Conservation (phyloP, 805 yeast genomes). For the Phaffomyces opuntiae region DNA sequence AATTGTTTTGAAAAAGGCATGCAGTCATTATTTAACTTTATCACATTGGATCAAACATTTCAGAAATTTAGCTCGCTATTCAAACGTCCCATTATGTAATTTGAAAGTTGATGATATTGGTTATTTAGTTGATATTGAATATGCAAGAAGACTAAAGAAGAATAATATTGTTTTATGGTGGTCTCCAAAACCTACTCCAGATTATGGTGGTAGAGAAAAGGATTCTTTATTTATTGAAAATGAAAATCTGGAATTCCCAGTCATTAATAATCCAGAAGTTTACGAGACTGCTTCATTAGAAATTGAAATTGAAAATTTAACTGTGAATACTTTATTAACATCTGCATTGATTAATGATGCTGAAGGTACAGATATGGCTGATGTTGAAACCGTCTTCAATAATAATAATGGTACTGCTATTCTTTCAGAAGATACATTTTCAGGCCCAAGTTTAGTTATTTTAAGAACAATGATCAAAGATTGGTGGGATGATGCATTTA, state of each 20-base stretch:
- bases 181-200: slow-evolving; percentile 77
- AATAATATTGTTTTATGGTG: slow-evolving; percentile 85
- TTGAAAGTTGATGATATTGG: slow-evolving; percentile 70
- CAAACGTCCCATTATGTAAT: slow-evolving; percentile 84
- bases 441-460: slow-evolving; percentile 63
- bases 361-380: slow-evolving; percentile 76
- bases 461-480: slow-evolving; percentile 69
- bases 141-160: slow-evolving; percentile 67
- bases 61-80: slow-evolving; percentile 57
- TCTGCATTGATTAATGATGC: slow-evolving; percentile 81
- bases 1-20: slow-evolving; percentile 52
- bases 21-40: slow-evolving; percentile 65
- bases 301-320: slow-evolving; percentile 67
- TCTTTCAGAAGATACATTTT: slow-evolving; percentile 79
- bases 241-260: slow-evolving; percentile 63
- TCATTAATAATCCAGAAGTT: slow-evolving; percentile 68
- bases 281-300: slow-evolving; percentile 77
- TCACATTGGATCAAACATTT: slow-evolving; percentile 68
- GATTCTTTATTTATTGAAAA: slow-evolving; percentile 43
- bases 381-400: slow-evolving; percentile 28
- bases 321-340: slow-evolving; percentile 80
- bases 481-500: slow-evolving; percentile 91
- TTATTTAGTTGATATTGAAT: slow-evolving; percentile 76
- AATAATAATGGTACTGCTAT: slow-evolving; percentile 24
- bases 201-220: slow-evolving; percentile 74